phyloP scores from a whole-genome alignment of 1,139 yeast species.

The Lodderomyces margitis region DNA sequence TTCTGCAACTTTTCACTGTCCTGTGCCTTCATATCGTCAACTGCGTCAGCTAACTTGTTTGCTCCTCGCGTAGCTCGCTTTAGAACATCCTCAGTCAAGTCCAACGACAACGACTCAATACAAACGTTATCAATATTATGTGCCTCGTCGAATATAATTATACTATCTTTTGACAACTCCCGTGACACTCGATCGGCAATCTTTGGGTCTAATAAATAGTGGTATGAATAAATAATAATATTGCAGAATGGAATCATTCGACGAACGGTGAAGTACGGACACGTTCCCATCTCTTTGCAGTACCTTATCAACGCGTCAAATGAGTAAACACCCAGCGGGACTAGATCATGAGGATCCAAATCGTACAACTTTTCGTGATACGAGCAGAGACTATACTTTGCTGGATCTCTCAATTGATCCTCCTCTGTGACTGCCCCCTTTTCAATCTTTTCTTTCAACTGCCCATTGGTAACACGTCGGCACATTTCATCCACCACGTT shows the following conservation, averaged over 20 bases:
- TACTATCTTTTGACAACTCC: constrained; percentile 88
- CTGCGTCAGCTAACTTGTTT: constrained; percentile 65
- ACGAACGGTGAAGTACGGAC: constrained; percentile 97
- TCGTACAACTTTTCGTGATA: constrained; percentile 88
- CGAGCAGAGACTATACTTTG: constrained; percentile 51
- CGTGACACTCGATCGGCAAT: constrained; percentile 93
- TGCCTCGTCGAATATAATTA: constrained; percentile 96
- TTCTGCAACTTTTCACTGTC: constrained; percentile 83
- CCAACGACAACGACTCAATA: constrained; percentile 90
- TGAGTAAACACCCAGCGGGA: constrained; percentile 93
- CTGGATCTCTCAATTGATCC: constrained; percentile 42
- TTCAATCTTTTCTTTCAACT: constrained; percentile 66
- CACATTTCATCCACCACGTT: constrained; percentile 93
- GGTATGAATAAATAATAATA: constrained; percentile 92
- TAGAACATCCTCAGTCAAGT: constrained; percentile 50
- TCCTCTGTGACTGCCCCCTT: constrained; percentile 54
- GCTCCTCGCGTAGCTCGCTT: constrained; percentile 66
- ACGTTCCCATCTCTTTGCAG: constrained; percentile 75
- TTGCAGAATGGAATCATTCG: constrained; percentile 97
- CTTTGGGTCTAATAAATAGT: constrained; percentile 92
- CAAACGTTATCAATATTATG: constrained; percentile 98
- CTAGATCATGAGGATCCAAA: constrained; percentile 79
- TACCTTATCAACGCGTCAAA: constrained; percentile 78
- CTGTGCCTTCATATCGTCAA: constrained; percentile 76
- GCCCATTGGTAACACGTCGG: constrained; percentile 91